These are phyloP conservation scores for Hypoxylon sp. DNA, from an alignment of 2,329 filamentous ascomycete species.

Conservation along the genomic window DNA sequence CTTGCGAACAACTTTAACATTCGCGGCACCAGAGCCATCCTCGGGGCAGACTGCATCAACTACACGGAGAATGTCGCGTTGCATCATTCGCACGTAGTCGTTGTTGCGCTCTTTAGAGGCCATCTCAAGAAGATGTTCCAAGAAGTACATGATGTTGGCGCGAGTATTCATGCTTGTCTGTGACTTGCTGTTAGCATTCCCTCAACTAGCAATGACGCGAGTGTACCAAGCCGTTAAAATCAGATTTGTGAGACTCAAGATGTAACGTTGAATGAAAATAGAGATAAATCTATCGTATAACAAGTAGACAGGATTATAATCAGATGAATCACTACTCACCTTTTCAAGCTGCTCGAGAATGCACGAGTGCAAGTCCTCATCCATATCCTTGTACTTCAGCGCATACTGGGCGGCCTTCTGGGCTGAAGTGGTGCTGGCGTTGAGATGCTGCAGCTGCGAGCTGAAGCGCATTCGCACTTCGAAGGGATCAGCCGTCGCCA, in stretches of 20 bases:
- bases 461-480: conserved; percentile 99
- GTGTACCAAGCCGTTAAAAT: background rate
- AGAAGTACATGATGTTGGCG: conserved; percentile 99
- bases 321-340: conserved; percentile 59
- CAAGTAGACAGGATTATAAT: conserved; percentile 1
- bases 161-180: conserved; percentile 95
- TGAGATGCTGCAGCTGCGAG: conserved; percentile 87
- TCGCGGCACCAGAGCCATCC: conserved; percentile 88
- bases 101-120: conserved; percentile 80
- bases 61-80: conserved; percentile 89
- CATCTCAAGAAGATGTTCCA: conserved; percentile 93
- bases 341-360: conserved; percentile 95
- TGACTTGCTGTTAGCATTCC: conserved; percentile 12
- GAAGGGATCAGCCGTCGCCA: conserved; percentile 84
- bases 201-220: background rate
- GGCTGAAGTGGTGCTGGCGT: conserved; percentile 87
- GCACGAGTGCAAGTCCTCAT: conserved; percentile 96
- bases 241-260: background rate
- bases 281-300: background rate
- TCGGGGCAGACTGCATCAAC: conserved; percentile 92
- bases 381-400: conserved; percentile 91
- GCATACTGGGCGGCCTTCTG: conserved; percentile 96
- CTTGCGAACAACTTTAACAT: conserved; percentile 90
- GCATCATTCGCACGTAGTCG: conserved; percentile 93
- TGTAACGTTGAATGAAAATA: background rate